Base-by-base conservation (phyloP, 2,329 filamentous ascomycete species). In the Trichoderma sp. region DNA sequence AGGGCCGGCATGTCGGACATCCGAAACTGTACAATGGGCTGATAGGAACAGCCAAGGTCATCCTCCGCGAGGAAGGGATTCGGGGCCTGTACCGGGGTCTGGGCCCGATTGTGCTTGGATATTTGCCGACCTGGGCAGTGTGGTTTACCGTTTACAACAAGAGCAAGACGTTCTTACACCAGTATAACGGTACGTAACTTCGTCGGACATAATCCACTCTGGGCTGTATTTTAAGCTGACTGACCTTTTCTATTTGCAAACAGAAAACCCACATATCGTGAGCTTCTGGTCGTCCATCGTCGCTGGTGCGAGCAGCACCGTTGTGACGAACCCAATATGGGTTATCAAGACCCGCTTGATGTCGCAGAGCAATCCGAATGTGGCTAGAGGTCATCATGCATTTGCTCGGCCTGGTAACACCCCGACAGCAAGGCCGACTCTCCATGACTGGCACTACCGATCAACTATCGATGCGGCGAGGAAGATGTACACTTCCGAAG, bases 271-370 rank as follows among this genome's bases (percentile, higher is more conserved):
- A 76, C 91, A 92, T 82, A 79, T 93, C 56, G 88, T 95, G 75
- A 93, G 93, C 77, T 91, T 96, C 73, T 94, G 92, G 84, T 96
- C 96, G 27, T 97, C 96, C 11, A 88, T 99, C 71, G 87, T 94
- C 68, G 96, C 95, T 29, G 96, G 96, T 65, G 94, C 90, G 71
- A 97, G 92, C 82, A 97, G 94, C 73, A 99, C 96, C 4, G 86
- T 98, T 72, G 92, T 91, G 72, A 99, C 96, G 29, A 99, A 98
- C 79, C 96, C 96, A 0, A 99, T 99, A 71, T 99, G 96, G 96
- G 96, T 99, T 47, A 97, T 99, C 83, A 99, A 99, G 82, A 99
- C 96, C 60, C 88, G 96, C 73, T 87, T 99, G 74, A 98, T 98
- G 96, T 97, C 96, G 47, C 96, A 98, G 82, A 91, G 89, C 86